Evolutionary conservation across 1,284 basidiomycete genomes (phyloP), one percentile per base, ranked within the genome.

Genomic region (Tilletiaria anomala): DNA sequence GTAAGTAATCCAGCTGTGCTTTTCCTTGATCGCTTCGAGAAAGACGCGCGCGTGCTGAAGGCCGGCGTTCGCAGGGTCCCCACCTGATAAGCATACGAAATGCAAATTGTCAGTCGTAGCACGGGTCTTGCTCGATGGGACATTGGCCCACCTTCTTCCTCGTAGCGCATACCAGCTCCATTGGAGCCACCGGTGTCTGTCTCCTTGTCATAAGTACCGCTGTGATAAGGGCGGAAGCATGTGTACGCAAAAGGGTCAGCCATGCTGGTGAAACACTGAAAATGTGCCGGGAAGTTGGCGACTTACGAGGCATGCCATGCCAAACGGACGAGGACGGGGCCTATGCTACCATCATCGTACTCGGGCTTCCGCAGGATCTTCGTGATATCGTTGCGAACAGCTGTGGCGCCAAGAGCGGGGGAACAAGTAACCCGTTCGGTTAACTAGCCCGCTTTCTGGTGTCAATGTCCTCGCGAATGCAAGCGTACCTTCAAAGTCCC

Each of bases 1-100:
- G 51, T 73, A 70, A 10, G 72, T 69, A 48, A 74, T 72, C 73
- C 72, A 73, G 0, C 68, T 60, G 59, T 73, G 71, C 53, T 72
- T 71, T 34, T 64, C 53, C 56, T 73, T 69, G 45, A 74, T 68
- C 20, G 72, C 72, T 39, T 72, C 16, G 38, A 73, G 63, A 54
- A 73, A 73, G 23, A 69, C 64, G 50, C 73, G 72, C 11, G 73
- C 73, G 52, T 72, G 68, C 48, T 70, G 61, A n/a, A 74, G 63
- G 38, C 73, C 73, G 24, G 62, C 61, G 47, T 69, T 17, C 39
- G 42, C 4, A 29, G 47, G 19, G 10, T 15, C 32, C n/a, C 17
- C 40, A 1, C 22, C 10, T 40, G 15, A 18, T 45, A 15, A n/a
- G 61, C 2, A n/a, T 5, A 8, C 15, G 24, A 32, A 11, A 8